Conservation (phyloP, 139 green algal genomes). For the Chlorella sorokiniana region DNA sequence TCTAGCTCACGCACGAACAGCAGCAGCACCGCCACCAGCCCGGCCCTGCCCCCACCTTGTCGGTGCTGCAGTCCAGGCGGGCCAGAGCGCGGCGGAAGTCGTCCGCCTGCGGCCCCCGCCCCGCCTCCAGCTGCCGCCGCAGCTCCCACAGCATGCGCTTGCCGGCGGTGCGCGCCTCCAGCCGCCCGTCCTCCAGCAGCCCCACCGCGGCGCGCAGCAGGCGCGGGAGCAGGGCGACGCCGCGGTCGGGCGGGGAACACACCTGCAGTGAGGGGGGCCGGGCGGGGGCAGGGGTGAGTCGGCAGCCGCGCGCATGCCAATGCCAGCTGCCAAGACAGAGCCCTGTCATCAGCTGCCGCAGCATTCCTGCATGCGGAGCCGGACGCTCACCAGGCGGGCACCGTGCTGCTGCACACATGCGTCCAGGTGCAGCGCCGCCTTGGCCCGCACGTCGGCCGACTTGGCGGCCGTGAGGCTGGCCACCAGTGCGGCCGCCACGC, state of each 20-base stretch:
- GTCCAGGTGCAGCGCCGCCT: slow-evolving; percentile 70
- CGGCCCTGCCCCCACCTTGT: slow-evolving; percentile 15
- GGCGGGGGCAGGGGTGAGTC: no score
- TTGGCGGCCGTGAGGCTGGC: slow-evolving; percentile 51
- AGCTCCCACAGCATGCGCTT: slow-evolving; percentile 76
- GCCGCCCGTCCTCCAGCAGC: slow-evolving; percentile 70
- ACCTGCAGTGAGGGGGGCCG: not conserved
- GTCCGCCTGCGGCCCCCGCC: not conserved
- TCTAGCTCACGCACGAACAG: no score
- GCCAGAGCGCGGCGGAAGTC: not conserved
- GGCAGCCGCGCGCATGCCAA: no score
- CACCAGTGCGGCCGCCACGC: slow-evolving; percentile 57
- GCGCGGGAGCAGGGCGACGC: slow-evolving; percentile 36
- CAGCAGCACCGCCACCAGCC: not conserved
- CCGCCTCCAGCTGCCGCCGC: slow-evolving; percentile 14
- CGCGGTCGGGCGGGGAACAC: not conserved
- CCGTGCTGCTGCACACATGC: slow-evolving; percentile 47
- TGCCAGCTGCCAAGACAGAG: no score
- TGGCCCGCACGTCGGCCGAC: slow-evolving; percentile 52
- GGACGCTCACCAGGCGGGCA: slow-evolving; percentile 48
- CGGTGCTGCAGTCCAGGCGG: slow-evolving; percentile 19
- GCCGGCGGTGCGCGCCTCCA: slow-evolving; percentile 73
- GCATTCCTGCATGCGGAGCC: slow-evolving; percentile 55
- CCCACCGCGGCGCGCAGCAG: slow-evolving; percentile 54
- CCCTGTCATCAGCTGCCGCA: not conserved